These are phyloP conservation scores for Glycine tomentella DNA, from an alignment of 306 rosid genomes.

Conservation along the genomic window DNA sequence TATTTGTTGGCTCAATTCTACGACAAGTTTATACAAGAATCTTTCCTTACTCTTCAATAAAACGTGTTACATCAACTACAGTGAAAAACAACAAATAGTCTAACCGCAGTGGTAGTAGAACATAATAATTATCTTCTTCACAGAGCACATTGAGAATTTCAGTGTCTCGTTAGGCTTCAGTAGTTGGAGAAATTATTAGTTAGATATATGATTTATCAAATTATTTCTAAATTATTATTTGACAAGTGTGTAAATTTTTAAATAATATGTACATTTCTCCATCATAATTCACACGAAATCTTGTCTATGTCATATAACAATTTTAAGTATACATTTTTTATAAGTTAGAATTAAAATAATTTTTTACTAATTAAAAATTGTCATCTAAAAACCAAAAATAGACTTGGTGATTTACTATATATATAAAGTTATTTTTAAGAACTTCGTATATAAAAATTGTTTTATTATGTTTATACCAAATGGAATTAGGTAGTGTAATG, in stretches of 20 bases:
- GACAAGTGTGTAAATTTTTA: not conserved
- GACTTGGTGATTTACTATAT: too few species aligned
- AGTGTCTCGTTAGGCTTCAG: not conserved
- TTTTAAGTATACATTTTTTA: too few species aligned
- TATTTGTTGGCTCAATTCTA: not conserved
- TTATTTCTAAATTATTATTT: not conserved
- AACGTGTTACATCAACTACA: not conserved
- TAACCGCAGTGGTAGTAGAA: not conserved
- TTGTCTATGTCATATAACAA: too few species aligned
- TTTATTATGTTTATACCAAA: too few species aligned
- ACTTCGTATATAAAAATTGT: too few species aligned
- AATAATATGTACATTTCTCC: not conserved
- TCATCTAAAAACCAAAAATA: too few species aligned
- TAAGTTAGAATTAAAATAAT: too few species aligned
- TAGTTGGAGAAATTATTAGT: slow-evolving; percentile 8
- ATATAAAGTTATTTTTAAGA: too few species aligned
- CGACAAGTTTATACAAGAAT: not conserved
- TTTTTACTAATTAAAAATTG: too few species aligned
- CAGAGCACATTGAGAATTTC: not conserved
- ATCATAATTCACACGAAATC: not conserved
- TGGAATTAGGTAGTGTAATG: too few species aligned
- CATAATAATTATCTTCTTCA: not conserved
- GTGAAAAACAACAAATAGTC: not conserved
- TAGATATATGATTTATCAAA: not conserved
- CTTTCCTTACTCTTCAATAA: not conserved